phyloP scores from a whole-genome alignment of 169 alveolate species.

The Plasmodium falciparum region DNA sequence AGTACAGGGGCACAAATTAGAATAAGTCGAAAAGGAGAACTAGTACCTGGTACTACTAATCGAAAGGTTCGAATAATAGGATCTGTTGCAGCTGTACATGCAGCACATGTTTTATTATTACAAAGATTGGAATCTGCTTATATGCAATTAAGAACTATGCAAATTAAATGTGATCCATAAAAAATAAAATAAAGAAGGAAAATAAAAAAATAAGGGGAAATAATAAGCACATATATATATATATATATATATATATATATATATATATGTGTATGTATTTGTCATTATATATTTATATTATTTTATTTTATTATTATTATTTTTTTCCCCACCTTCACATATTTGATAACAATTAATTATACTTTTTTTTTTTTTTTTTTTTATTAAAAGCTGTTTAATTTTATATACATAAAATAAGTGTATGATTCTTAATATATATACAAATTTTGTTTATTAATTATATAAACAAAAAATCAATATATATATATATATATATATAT shows the following conservation, averaged over 20 bases:
- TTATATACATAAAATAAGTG: no score
- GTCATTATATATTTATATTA: background rate
- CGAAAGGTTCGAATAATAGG: conserved; percentile 68
- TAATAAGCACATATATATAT: background rate
- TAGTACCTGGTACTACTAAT: conserved; percentile 70
- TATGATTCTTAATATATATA: background rate
- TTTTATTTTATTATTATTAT: background rate
- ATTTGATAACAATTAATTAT: no score
- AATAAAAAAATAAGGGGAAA: background rate
- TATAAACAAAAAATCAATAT: no score
- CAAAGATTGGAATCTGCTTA: conserved; percentile 64
- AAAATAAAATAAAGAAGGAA: background rate
- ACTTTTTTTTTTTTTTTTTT: no score
- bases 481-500: no score
- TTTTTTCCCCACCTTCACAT: no score
- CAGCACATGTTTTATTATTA: conserved; percentile 74
- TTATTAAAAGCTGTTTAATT: no score
- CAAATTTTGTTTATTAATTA: background rate
- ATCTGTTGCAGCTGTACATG: conserved; percentile 78
- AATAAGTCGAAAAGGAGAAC: conserved; percentile 75
- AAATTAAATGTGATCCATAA: conserved; percentile 49
- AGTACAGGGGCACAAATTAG: conserved; percentile 77
- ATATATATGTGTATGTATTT: background rate
- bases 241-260: background rate
- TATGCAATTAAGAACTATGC: conserved; percentile 58